Percentiles rank a stretch among this genome's conserved stretches.
These are phyloP conservation scores for Gaertneriomyces semiglobifer DNA, from an alignment of 192 early-diverging fungal species.

Conservation along the genomic window DNA sequence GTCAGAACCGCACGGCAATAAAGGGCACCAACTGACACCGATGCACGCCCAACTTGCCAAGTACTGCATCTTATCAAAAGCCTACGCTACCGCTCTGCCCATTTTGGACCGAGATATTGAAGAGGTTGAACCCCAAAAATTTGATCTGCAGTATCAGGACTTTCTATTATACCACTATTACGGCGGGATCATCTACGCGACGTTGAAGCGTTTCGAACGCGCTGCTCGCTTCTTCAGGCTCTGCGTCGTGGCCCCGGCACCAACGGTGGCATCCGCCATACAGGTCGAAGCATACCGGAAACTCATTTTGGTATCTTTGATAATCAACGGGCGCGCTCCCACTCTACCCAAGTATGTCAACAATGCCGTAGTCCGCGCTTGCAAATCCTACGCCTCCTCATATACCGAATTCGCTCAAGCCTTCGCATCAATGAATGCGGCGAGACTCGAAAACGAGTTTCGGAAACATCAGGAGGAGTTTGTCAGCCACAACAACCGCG, in stretches of 20 bases:
- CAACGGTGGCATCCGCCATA: slow-evolving; percentile 56
- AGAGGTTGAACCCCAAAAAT: slow-evolving; percentile 21
- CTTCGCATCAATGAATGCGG: slow-evolving; percentile 50
- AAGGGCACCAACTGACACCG: neutral
- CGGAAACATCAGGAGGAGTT: slow-evolving; percentile 35
- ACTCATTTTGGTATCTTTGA: slow-evolving; percentile 59
- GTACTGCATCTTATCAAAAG: slow-evolving; percentile 22
- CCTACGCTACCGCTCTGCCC: slow-evolving; percentile 26
- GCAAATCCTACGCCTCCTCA: slow-evolving; percentile 34
- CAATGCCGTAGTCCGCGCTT: slow-evolving; percentile 40
- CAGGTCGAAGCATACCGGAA: slow-evolving; percentile 76
- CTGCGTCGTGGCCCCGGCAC: slow-evolving; percentile 66
- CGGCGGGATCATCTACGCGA: slow-evolving; percentile 68
- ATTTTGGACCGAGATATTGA: slow-evolving; percentile 23
- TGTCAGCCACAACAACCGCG: slow-evolving; percentile 58
- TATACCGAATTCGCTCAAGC: slow-evolving; percentile 62
- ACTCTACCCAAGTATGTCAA: slow-evolving; percentile 15
- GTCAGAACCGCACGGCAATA: neutral
- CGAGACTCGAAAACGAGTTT: slow-evolving; percentile 44
- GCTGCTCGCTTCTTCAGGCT: slow-evolving; percentile 58
- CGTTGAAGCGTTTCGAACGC: slow-evolving; percentile 58
- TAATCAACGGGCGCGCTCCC: slow-evolving; percentile 52
- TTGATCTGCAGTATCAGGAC: slow-evolving; percentile 42
- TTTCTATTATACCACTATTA: slow-evolving; percentile 79
- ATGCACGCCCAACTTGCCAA: neutral